Conservation (phyloP, 2,329 filamentous ascomycete species). For the Pseudogymnoascus sp. region DNA sequence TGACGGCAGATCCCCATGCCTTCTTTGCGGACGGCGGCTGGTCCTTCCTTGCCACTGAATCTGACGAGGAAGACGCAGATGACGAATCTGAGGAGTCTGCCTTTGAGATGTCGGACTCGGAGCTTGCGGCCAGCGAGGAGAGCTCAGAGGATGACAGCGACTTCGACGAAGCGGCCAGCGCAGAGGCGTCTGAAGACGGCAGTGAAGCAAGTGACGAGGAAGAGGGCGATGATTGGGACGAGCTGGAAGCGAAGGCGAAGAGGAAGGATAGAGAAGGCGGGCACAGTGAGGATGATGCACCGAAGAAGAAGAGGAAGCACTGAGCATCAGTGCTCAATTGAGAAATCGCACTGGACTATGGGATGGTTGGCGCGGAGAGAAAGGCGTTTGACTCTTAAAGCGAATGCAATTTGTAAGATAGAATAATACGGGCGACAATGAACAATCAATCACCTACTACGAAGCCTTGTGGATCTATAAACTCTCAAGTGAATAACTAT, state of each 20-base stretch:
- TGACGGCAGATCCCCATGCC: conserved; percentile 83
- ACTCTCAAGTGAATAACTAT: background rate
- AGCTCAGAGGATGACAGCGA: conserved; percentile 84
- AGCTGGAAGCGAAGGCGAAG: conserved; percentile 83
- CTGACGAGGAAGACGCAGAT: conserved; percentile 71
- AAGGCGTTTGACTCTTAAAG: background rate
- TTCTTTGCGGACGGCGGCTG: conserved; percentile 96
- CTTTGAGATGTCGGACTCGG: conserved; percentile 83
- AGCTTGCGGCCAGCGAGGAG: conserved; percentile 65
- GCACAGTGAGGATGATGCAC: conserved; percentile 63
- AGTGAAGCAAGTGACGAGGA: conserved; percentile 51
- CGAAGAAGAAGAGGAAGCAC: conserved; percentile 54
- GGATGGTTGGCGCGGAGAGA: background rate
- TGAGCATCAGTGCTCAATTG: background rate
- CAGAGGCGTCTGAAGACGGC: conserved; percentile 71
- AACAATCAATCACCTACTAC: background rate
- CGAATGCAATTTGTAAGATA: conserved; percentile 4
- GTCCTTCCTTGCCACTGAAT: conserved; percentile 83
- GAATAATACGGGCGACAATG: background rate
- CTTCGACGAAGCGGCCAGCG: conserved; percentile 82
- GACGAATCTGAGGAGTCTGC: conserved; percentile 84
- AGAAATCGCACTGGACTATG: background rate
- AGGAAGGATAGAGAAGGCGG: conserved; percentile 65
- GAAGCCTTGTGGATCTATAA: background rate
- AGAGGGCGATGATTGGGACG: conserved; percentile 87